phyloP scores from a whole-genome alignment of 2,329 filamentous ascomycete genomes.

The Macrophomina pseudophaseolina region DNA sequence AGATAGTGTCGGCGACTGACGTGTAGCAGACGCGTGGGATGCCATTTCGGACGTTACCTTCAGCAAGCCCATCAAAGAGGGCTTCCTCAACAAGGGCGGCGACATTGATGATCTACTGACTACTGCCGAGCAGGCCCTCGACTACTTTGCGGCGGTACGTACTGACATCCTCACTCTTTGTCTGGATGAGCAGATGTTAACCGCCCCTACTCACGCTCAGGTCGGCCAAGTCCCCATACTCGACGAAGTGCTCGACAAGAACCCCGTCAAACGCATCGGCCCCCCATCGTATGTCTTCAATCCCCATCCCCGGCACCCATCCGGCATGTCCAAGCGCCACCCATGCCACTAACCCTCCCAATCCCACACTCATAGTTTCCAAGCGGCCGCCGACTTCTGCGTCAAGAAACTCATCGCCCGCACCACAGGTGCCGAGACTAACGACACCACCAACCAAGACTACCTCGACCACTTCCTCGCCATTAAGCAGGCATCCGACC shows the following conservation, averaged over 20 bases:
- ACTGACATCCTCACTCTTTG: neutral
- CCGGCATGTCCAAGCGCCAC: neutral
- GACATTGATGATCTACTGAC: constrained; percentile 30
- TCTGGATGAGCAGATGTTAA: neutral
- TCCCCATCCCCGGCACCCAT: neutral
- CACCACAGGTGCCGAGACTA: constrained; percentile 27
- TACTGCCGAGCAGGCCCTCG: constrained; percentile 30
- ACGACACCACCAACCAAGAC: constrained; percentile 30
- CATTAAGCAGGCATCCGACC: constrained; percentile 28
- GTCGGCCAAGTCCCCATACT: constrained; percentile 40
- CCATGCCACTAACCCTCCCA: neutral
- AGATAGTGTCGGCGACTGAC: neutral
- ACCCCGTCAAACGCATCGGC: constrained; percentile 29
- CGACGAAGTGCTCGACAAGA: constrained; percentile 34
- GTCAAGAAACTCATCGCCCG: constrained; percentile 31
- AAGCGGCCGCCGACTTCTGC: constrained; percentile 31
- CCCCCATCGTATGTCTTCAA: constrained; percentile 26
- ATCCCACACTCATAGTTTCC: constrained; percentile 14
- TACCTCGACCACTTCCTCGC: constrained; percentile 33
- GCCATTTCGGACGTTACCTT: constrained; percentile 19
- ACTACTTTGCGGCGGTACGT: constrained; percentile 33
- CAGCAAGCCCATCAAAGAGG: constrained; percentile 22
- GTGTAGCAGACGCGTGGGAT: constrained; percentile 6
- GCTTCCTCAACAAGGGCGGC: constrained; percentile 21
- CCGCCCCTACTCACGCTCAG: constrained; percentile 8